Base-by-base conservation (phyloP, 768 basidiomycete genomes). In the Rhizopogon roseolus region DNA sequence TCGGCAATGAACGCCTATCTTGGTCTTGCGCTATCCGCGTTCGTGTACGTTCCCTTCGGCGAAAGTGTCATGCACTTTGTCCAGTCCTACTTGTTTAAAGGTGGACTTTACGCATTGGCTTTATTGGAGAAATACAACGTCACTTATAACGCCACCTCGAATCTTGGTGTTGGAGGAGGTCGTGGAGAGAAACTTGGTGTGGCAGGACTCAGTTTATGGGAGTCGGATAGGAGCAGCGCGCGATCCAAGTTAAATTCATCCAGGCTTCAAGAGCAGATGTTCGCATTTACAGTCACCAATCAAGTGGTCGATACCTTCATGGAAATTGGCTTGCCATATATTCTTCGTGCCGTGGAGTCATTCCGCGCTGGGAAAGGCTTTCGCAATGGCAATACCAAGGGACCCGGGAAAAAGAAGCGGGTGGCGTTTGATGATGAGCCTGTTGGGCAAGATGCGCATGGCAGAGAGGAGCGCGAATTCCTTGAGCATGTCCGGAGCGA, bases 1-100 rank as follows among this genome's bases (percentile, higher is more conserved):
- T 87, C 88, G 32, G 85, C 89, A 0, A 81, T 98, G 64, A 93
- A 95, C 17, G 89, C 96, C 0, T 98, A 95, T 66, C 84, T 94
- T 49, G 88, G 90, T 39, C 80, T 99, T n/a, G 85, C 82, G 6
- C 82, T 98, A 14, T 92, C 88, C n/a, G 93, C 95, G 14, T 98
- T 94, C 64, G 81, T 97, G 48, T 99, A 98, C 66, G 90, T 96
- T 4, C 94, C 94, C 0, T 97, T 95, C 58, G 94, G 94, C 28
- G 88, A 88, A 64, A 79, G 80, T 49, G 83, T 93, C 57, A 93
- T 94, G 89, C 72, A 77, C 7, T 65, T 75, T 48, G 73, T 80
- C 29, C 75, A 73, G 36, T 27, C 52, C 5, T 53, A 61, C 52
- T 49, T 73, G 37, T 71, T 67, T 49, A 43, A 16, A 22, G 69